Conservation (phyloP, 768 basidiomycete genomes). For the Naganishia randhawae region DNA sequence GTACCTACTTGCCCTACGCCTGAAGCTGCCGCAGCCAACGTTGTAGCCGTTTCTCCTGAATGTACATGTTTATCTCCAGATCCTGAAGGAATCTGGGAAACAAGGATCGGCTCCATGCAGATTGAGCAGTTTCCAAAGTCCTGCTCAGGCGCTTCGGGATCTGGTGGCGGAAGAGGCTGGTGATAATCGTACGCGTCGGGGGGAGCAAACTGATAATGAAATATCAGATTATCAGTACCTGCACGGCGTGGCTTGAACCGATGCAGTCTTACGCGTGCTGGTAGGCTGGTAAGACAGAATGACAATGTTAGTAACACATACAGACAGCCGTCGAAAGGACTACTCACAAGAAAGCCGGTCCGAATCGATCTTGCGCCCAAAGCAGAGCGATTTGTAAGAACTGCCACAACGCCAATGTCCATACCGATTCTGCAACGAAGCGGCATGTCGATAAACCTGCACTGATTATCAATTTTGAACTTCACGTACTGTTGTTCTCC, state of each 20-base stretch:
- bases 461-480: not conserved
- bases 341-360: conserved; percentile 71
- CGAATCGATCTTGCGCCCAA: conserved; percentile 68
- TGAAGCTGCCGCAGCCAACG: conserved; percentile 43
- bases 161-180: conserved; percentile 66
- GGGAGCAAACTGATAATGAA: conserved; percentile 57
- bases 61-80: conserved; percentile 34
- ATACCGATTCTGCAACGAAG: conserved; percentile 62
- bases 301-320: not conserved
- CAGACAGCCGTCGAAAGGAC: not conserved
- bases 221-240: not conserved
- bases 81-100: conserved; percentile 52
- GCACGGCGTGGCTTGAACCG: not conserved
- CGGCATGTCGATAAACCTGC: conserved; percentile 1
- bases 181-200: conserved; percentile 77
- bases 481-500: conserved; percentile 63
- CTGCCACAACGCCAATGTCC: conserved; percentile 61
- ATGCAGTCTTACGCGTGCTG: conserved; percentile 57
- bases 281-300: conserved; percentile 53
- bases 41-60: conserved; percentile 44
- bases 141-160: conserved; percentile 70
- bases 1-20: conserved; percentile 19
- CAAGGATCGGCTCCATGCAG: conserved; percentile 80
- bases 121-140: conserved; percentile 83
- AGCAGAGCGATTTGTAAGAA: conserved; percentile 62